Evolutionary conservation across 1,284 basidiomycete species (phyloP).

Genomic region (Malassezia furfur): DNA sequence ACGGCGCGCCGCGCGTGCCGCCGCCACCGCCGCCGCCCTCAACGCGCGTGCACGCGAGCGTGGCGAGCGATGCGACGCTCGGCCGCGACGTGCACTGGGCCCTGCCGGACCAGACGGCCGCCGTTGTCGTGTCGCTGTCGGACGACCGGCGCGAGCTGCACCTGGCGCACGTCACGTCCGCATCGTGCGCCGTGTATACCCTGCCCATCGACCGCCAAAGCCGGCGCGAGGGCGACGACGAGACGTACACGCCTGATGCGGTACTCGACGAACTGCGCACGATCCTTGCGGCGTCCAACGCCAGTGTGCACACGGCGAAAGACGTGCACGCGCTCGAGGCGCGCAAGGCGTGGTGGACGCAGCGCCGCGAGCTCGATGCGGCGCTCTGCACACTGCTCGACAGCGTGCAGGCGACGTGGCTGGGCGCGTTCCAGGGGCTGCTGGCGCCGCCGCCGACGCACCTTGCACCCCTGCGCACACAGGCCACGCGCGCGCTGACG

Average conservation of each 20-base stretch:
- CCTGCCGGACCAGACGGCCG: background rate
- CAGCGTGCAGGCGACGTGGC: slow-evolving; percentile 88
- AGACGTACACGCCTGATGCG: slow-evolving; percentile 64
- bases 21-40: background rate
- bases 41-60: background rate
- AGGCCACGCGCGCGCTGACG: slow-evolving; percentile 67
- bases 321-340: slow-evolving; percentile 62
- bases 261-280: slow-evolving; percentile 66
- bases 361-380: slow-evolving; percentile 64
- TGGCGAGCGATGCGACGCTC: background rate
- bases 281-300: slow-evolving; percentile 69
- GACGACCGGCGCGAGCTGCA: slow-evolving; percentile 74
- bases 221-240: slow-evolving; percentile 62
- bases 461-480: slow-evolving; percentile 24
- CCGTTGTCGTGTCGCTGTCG: slow-evolving; percentile 55
- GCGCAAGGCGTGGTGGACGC: slow-evolving; percentile 69
- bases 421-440: slow-evolving; percentile 76
- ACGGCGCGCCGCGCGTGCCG: background rate
- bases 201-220: slow-evolving; percentile 71
- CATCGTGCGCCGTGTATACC: slow-evolving; percentile 55
- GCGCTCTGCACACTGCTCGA: slow-evolving; percentile 66
- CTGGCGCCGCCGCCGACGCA: slow-evolving; percentile 15
- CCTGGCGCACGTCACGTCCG: slow-evolving; percentile 56
- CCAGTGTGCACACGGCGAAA: slow-evolving; percentile 64
- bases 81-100: background rate